phyloP scores from a whole-genome alignment of 352 stramenopile genomes.

The Phytopythium litorale region DNA sequence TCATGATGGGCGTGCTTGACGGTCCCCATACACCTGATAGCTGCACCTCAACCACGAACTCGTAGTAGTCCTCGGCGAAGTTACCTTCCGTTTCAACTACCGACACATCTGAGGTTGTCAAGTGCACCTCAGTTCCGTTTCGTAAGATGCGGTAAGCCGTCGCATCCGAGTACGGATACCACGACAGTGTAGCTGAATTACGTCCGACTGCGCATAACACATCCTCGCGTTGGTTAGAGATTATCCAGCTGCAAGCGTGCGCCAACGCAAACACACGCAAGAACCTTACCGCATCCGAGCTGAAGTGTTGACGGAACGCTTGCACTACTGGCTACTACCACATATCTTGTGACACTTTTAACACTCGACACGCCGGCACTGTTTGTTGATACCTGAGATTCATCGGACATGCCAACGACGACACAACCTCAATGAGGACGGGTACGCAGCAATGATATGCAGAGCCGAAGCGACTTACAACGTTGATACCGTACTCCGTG shows the following conservation, averaged over 20 bases:
- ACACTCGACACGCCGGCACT: slow-evolving; percentile 11
- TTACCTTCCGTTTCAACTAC: slow-evolving; percentile 13
- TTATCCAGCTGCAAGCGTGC: too few species aligned
- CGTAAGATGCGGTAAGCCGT: slow-evolving; percentile 36
- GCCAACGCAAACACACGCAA: too few species aligned
- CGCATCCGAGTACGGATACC: slow-evolving; percentile 34
- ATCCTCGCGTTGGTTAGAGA: background rate
- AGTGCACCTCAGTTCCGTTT: slow-evolving; percentile 16
- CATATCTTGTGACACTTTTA: slow-evolving; percentile 20
- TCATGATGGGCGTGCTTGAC: slow-evolving; percentile 10
- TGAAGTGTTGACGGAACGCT: slow-evolving; percentile 17
- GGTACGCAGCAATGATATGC: background rate
- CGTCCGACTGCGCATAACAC: slow-evolving; percentile 23
- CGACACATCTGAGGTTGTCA: slow-evolving; percentile 1
- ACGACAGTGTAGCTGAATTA: slow-evolving; percentile 28
- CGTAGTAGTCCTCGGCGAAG: slow-evolving; percentile 12
- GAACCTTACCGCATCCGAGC: slow-evolving; percentile 31
- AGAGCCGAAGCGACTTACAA: slow-evolving; percentile 29
- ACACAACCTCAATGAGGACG: background rate
- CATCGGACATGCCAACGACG: background rate
- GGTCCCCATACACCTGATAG: slow-evolving; percentile 5
- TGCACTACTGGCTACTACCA: slow-evolving; percentile 15
- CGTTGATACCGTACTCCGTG: slow-evolving; percentile 30
- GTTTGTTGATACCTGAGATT: slow-evolving; percentile 14
- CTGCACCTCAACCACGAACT: slow-evolving; percentile 16